Evolutionary conservation across 2,329 filamentous ascomycete genomes (phyloP).

Genomic region (Alternaria alternata): DNA sequence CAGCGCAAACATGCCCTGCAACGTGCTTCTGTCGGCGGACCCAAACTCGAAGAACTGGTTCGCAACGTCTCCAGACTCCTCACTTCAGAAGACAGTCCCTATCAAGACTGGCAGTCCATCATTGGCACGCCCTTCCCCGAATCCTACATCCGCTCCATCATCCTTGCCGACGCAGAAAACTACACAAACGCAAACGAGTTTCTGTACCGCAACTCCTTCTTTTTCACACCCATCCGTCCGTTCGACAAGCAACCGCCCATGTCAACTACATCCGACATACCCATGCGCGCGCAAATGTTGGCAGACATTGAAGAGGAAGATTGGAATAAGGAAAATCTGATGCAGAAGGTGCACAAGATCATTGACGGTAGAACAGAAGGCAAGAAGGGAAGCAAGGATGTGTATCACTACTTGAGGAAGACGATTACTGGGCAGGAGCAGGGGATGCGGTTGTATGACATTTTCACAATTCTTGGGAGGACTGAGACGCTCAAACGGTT

Average conservation of each 20-base stretch:
- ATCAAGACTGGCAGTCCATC: conserved; percentile 33
- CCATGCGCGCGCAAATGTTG: conserved; percentile 27
- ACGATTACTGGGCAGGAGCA: conserved; percentile 42
- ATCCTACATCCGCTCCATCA: conserved; percentile 60
- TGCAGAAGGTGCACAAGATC: conserved; percentile 36
- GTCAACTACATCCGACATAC: conserved; percentile 24
- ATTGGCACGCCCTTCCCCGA: conserved; percentile 43
- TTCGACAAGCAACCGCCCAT: conserved; percentile 18
- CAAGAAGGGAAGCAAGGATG: conserved; percentile 36
- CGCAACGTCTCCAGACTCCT: conserved; percentile 42
- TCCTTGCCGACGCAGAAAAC: conserved; percentile 64
- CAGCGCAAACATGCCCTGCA: conserved; percentile 73
- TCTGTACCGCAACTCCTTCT: conserved; percentile 63
- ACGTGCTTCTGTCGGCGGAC: conserved; percentile 57
- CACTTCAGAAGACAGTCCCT: conserved; percentile 36
- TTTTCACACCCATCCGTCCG: conserved; percentile 59
- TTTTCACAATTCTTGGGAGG: conserved; percentile 46
- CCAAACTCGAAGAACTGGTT: conserved; percentile 50
- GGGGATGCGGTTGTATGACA: conserved; percentile 47
- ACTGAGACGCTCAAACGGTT: conserved; percentile 42
- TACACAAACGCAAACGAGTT: conserved; percentile 66
- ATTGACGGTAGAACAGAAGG: conserved; percentile 38
- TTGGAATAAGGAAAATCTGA: conserved; percentile 38
- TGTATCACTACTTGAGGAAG: conserved; percentile 46
- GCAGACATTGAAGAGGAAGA: conserved; percentile 23